phyloP scores from a whole-genome alignment of 495 filamentous ascomycete genomes.

The Penicillium goetzii region DNA sequence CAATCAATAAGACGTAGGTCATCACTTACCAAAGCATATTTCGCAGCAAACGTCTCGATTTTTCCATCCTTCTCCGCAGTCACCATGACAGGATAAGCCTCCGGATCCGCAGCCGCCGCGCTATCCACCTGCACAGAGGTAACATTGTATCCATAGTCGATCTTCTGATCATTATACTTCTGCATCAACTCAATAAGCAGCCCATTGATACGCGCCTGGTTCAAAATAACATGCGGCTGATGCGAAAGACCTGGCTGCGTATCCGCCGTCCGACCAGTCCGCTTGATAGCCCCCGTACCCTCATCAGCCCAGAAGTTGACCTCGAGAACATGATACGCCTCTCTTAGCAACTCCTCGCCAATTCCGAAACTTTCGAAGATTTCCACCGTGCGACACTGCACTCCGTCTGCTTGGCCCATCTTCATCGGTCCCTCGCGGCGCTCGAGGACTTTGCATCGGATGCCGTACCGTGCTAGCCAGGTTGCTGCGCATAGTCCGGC shows the following conservation, averaged over 20 bases:
- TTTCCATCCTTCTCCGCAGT: slow-evolving; percentile 55
- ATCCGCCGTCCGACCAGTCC: slow-evolving; percentile 60
- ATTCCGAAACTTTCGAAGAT: slow-evolving; percentile 80
- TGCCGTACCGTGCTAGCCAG: slow-evolving; percentile 65
- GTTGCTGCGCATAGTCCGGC: slow-evolving; percentile 70
- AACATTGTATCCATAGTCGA: slow-evolving; percentile 67
- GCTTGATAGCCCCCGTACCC: slow-evolving; percentile 48
- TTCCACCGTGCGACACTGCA: slow-evolving; percentile 80
- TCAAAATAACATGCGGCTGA: slow-evolving; percentile 74
- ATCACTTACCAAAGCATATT: slow-evolving; percentile 66
- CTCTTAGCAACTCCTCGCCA: slow-evolving; percentile 68
- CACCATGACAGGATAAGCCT: slow-evolving; percentile 58
- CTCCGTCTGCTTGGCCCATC: slow-evolving; percentile 78
- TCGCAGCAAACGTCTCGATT: slow-evolving; percentile 60
- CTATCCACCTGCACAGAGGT: slow-evolving; percentile 56
- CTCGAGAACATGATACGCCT: slow-evolving; percentile 73
- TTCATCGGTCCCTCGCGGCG: slow-evolving; percentile 60
- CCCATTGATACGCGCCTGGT: slow-evolving; percentile 74
- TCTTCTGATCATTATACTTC: slow-evolving; percentile 45
- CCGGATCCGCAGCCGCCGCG: slow-evolving; percentile 38
- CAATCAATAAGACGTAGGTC: neutral
- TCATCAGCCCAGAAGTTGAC: slow-evolving; percentile 62
- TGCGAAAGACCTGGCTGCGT: slow-evolving; percentile 67
- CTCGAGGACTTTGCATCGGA: slow-evolving; percentile 68
- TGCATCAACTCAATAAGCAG: slow-evolving; percentile 59